Conservation (phyloP, 192 early-diverging fungal genomes). For the Gigaspora rosea region DNA sequence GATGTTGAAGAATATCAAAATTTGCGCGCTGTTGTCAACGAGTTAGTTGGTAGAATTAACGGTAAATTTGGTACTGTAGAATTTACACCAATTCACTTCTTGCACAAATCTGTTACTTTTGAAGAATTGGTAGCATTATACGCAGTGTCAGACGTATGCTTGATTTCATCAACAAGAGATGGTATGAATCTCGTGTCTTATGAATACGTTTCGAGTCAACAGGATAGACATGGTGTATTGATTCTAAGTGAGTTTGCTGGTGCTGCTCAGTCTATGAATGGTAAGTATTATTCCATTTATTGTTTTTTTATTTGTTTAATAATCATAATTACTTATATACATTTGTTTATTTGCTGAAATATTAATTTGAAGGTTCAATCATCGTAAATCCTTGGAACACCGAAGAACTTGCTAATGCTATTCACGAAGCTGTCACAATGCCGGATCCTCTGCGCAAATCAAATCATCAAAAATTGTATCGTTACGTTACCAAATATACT, state of each 20-base stretch:
- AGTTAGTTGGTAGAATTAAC: constrained; percentile 97
- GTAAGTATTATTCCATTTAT: constrained; percentile 38
- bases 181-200: constrained; percentile 99
- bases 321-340: no score
- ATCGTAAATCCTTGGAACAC: constrained; percentile 99
- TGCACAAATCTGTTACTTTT: constrained; percentile 96
- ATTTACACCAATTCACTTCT: constrained; percentile 96
- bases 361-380: constrained; percentile 67
- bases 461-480: constrained; percentile 89
- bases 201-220: constrained; percentile 95
- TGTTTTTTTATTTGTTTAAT: background rate
- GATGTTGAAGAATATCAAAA: constrained; percentile 99
- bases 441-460: constrained; percentile 71
- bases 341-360: background rate
- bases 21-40: constrained; percentile 90
- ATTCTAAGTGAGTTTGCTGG: constrained; percentile 98
- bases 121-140: constrained; percentile 96
- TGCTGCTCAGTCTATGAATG: constrained; percentile 96
- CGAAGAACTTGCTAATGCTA: constrained; percentile 87
- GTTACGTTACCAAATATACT: constrained; percentile 97
- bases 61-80: constrained; percentile 95
- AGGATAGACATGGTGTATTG: constrained; percentile 92
- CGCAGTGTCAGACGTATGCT: constrained; percentile 92
- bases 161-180: constrained; percentile 97
- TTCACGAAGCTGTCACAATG: constrained; percentile 94